Evolutionary conservation across 2,329 filamentous ascomycete species (phyloP).

Genomic region (Trichoderma aggressivum): DNA sequence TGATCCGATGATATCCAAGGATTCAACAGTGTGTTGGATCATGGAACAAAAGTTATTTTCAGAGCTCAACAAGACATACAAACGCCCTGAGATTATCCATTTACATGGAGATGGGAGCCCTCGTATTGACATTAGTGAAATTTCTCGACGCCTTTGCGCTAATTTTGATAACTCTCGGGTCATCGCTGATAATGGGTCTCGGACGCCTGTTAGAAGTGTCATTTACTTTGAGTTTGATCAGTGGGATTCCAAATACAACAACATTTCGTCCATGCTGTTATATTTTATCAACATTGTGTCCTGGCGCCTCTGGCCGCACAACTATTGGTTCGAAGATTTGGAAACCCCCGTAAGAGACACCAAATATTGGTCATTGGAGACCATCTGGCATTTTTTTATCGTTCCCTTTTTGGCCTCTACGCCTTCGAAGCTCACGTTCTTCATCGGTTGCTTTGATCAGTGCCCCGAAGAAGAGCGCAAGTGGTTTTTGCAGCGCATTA

Average conservation of each 20-base stretch:
- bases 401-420: rapidly evolving
- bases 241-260: not conserved
- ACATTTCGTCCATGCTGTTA: not conserved
- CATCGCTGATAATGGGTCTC: not conserved
- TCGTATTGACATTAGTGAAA: not conserved
- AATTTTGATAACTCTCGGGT: not conserved
- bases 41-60: not conserved
- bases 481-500: not conserved
- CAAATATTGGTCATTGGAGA: not conserved
- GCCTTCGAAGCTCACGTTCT: not conserved
- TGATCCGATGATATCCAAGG: not conserved
- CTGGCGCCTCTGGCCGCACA: not conserved
- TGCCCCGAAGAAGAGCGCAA: not conserved
- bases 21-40: not conserved
- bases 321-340: not conserved
- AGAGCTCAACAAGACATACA: not conserved
- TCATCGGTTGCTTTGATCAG: not conserved
- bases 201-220: not conserved
- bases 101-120: not conserved
- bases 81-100: not conserved
- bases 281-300: not conserved
- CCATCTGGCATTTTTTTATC: not conserved
- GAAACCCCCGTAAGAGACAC: not conserved
- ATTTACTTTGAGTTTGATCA: not conserved
- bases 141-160: not conserved